Conservation (phyloP, 2,329 filamentous ascomycete species). For the Aspergillus pseudoterreus region DNA sequence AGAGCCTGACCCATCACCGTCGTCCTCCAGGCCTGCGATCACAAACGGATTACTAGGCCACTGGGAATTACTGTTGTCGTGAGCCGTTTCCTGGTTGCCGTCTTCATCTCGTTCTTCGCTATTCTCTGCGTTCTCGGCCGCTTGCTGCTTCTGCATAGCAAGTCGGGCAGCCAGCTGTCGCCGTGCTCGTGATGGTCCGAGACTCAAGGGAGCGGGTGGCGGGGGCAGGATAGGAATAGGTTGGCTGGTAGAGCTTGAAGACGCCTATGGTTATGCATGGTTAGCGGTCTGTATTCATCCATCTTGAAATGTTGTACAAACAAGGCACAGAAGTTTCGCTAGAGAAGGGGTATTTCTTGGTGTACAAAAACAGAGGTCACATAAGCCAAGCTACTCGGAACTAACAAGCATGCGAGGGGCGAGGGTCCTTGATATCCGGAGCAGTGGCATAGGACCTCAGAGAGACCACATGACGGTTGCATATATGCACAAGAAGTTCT, state of each 20-base stretch:
- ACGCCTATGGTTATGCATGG: constrained; percentile 18
- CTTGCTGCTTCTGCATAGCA: constrained; percentile 67
- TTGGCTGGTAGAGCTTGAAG: constrained; percentile 34
- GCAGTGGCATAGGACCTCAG: constrained; percentile 14
- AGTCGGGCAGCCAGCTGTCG: constrained; percentile 87
- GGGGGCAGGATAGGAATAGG: constrained; percentile 43
- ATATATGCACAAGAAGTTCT: constrained; percentile 21
- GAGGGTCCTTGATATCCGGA: constrained; percentile 12
- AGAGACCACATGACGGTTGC: constrained; percentile 17
- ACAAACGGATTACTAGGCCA: constrained; percentile 38
- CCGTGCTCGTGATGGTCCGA: constrained; percentile 80
- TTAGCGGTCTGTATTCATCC: constrained; percentile 12
- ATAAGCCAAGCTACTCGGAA: constrained; percentile 6
- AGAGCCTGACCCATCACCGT: constrained; percentile 21
- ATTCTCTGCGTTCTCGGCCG: constrained; percentile 44
- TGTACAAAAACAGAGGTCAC: constrained; percentile 7
- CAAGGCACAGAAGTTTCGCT: not conserved
- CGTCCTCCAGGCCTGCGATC: constrained; percentile 35
- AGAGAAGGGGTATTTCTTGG: not conserved
- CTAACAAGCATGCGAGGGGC: constrained; percentile 10
- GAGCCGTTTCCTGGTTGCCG: constrained; percentile 7
- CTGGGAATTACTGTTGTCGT: constrained; percentile 21
- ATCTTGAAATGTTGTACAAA: not conserved
- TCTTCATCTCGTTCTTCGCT: constrained; percentile 25
- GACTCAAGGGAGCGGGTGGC: constrained; percentile 76